Base-by-base conservation (phyloP, 768 basidiomycete genomes). In the Gloeostereum incarnatum region DNA sequence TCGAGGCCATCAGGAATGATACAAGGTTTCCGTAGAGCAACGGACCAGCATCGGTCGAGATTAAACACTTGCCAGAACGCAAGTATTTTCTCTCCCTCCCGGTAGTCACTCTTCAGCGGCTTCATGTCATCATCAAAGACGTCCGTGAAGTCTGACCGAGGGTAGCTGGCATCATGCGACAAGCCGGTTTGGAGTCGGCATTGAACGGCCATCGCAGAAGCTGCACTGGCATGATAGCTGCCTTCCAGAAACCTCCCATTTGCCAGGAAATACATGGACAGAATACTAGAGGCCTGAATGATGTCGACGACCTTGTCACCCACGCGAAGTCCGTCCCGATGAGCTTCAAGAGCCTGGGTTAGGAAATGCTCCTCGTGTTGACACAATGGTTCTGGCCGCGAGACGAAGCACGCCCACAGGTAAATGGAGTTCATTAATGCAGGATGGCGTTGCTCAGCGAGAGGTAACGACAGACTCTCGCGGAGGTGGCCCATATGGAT, bases 11-110 rank as follows among this genome's bases (percentile, higher is more conserved):
- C 83, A 11, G 76, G 72, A 29, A 88, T 74, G 29, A 76, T 63
- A 7, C 66, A 61, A 4, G 83, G 81, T 44, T 79, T 78, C 21
- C 75, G 78, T 5, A 87, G 67, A 7, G 76, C 71, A 4, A 80
- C 76, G 16, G 84, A 84, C 82, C 84, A 87, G 51, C 82, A 85
- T 21, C 79, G 73, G 56, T 90, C 86, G 45, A 88, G 63, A 49
- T 75, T 74, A 57, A 78, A 90, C 8, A 84, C 81, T 52, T 87
- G 82, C 86, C 86, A 90, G 48, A 90, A 90, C 0, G 84, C 69
- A 26, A 78, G 56, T 40, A 86, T 77, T 29, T 81, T 67, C 51
- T 87, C 82, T 33, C 78, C 81, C 31, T 79, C 77, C 46, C 77
- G 74, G 34, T 78, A 55, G 27, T 69, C 60, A 45, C 71, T 71